Percentiles rank a stretch among this genome's conserved stretches.
Conservation (phyloP, 768 basidiomycete species). For the Leucosporidium yakuticum region DNA sequence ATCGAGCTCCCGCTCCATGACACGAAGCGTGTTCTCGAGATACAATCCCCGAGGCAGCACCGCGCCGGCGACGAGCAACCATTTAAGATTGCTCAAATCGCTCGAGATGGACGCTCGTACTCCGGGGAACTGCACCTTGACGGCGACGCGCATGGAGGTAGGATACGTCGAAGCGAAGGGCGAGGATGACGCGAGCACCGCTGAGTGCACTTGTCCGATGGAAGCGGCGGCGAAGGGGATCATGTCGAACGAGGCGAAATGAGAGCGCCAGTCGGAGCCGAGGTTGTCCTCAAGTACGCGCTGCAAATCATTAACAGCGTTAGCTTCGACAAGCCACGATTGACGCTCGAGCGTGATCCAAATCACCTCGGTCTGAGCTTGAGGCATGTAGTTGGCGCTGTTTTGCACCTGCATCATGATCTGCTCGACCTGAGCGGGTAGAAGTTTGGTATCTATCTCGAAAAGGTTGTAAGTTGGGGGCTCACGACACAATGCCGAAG, state of each 20-base stretch:
- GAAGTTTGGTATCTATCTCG: conserved; percentile 68
- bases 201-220: conserved; percentile 90
- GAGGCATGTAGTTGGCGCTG: conserved; percentile 96
- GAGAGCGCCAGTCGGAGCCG: conserved; percentile 64
- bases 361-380: conserved; percentile 90
- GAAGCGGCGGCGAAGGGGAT: conserved; percentile 92
- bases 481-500: not conserved
- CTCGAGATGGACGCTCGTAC: conserved; percentile 78
- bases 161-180: conserved; percentile 48
- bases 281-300: conserved; percentile 68
- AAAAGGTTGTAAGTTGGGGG: not conserved
- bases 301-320: too few species aligned
- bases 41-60: conserved; percentile 84
- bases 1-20: conserved; percentile 78
- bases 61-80: conserved; percentile 70
- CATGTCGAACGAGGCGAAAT: conserved; percentile 70
- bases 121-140: conserved; percentile 92
- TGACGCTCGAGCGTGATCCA: conserved; percentile 12
- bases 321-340: too few species aligned
- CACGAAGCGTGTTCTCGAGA: conserved; percentile 77
- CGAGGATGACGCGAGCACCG: conserved; percentile 53
- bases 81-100: conserved; percentile 76
- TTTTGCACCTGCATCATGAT: conserved; percentile 89
- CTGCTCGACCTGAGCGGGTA: conserved; percentile 79
- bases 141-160: conserved; percentile 39